Evolutionary conservation across 495 filamentous ascomycete genomes (phyloP).

Genomic region (Penicillium desertorum): DNA sequence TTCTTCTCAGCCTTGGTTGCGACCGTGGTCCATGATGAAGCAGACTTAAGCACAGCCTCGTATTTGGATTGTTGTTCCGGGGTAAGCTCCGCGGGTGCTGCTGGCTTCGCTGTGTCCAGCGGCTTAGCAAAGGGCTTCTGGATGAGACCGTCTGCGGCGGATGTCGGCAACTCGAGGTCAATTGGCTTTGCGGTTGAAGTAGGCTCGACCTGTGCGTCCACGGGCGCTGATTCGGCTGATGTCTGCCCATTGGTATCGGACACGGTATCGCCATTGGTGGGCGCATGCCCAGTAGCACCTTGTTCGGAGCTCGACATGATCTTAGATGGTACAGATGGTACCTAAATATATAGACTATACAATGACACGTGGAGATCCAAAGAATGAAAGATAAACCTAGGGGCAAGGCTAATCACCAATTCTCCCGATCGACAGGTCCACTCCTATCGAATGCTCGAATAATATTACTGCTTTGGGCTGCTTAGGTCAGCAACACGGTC

Average conservation of each 20-base stretch:
- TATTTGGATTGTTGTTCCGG: slow-evolving; percentile 84
- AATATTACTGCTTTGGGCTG: slow-evolving; percentile 26
- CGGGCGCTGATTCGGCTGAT: slow-evolving; percentile 14
- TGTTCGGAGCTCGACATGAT: slow-evolving; percentile 11
- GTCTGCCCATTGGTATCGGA: slow-evolving; percentile 16
- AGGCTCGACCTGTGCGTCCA: slow-evolving; percentile 10
- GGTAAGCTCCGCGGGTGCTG: slow-evolving; percentile 55
- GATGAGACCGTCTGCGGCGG: slow-evolving; percentile 50
- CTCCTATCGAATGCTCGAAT: slow-evolving; percentile 7
- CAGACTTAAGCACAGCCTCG: slow-evolving; percentile 64
- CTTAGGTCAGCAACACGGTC: slow-evolving; percentile 27
- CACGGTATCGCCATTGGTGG: slow-evolving; percentile 21
- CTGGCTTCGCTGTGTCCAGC: slow-evolving; percentile 53
- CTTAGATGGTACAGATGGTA: neutral
- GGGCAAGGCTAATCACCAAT: slow-evolving; percentile 5
- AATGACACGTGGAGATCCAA: neutral
- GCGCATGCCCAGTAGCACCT: slow-evolving; percentile 3
- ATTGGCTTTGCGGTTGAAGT: slow-evolving; percentile 20
- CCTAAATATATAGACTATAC: neutral
- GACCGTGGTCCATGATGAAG: slow-evolving; percentile 68
- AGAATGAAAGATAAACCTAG: neutral
- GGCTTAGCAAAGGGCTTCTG: slow-evolving; percentile 72
- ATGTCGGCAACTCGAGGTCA: slow-evolving; percentile 45
- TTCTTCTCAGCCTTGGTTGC: slow-evolving; percentile 58
- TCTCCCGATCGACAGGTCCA: slow-evolving; percentile 13